These are phyloP conservation scores for Tephrocybe sp. DNA, from an alignment of 768 basidiomycete species.

Conservation along the genomic window DNA sequence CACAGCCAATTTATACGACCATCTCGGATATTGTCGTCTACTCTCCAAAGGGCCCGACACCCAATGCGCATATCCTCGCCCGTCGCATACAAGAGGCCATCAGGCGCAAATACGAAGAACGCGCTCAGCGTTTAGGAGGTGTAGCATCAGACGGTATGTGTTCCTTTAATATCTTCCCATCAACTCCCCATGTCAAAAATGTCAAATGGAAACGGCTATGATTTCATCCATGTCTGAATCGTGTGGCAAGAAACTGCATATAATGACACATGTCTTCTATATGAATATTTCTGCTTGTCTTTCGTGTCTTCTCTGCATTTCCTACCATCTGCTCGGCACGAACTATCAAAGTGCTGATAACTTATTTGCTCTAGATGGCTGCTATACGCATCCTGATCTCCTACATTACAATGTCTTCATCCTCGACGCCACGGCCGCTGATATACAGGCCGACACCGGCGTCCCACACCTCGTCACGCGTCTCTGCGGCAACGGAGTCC, in stretches of 20 bases:
- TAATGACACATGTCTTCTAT: too few relatives aligned
- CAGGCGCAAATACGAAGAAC: conserved; percentile 54
- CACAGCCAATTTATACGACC: conserved; percentile 79
- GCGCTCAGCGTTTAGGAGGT: conserved; percentile 21
- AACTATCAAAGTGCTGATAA: too few relatives aligned
- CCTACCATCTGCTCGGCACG: too few relatives aligned
- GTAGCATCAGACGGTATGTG: conserved; percentile 2
- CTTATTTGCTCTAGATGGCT: conserved; percentile 1
- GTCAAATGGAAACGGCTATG: background rate
- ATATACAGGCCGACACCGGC: conserved; percentile 9
- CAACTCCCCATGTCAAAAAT: background rate
- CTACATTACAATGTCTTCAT: conserved; percentile 76
- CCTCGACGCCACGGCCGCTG: conserved; percentile 52
- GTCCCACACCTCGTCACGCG: conserved; percentile 56
- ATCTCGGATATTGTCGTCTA: conserved; percentile 91
- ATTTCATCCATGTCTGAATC: background rate
- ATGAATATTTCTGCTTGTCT: too few relatives aligned
- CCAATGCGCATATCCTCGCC: conserved; percentile 60
- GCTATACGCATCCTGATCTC: conserved; percentile 24
- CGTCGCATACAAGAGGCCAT: conserved; percentile 66
- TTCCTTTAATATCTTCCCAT: background rate
- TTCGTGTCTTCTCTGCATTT: too few relatives aligned
- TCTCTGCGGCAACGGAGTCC: conserved; percentile 40
- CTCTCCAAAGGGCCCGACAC: conserved; percentile 65
- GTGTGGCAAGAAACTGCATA: background rate